These are phyloP conservation scores for Trichophyton schoenleinii DNA, from an alignment of 2,329 filamentous ascomycete genomes.

Conservation along the genomic window DNA sequence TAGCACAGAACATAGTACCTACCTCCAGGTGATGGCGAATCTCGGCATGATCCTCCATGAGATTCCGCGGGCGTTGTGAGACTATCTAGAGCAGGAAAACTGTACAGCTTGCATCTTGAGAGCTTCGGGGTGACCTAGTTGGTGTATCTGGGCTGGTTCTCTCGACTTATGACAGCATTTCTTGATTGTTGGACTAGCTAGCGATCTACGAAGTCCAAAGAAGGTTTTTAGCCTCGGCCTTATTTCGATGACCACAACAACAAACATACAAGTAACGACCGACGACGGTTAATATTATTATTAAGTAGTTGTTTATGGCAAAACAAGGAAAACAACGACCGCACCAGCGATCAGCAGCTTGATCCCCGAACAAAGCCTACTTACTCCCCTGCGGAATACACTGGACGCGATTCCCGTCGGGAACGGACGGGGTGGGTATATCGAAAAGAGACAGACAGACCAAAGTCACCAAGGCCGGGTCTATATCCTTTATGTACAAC, in stretches of 20 bases:
- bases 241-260: not conserved
- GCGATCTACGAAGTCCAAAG: not conserved
- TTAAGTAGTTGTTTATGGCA: no score
- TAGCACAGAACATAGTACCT: not conserved
- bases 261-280: not conserved
- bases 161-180: not conserved
- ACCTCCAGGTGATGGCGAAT: slow-evolving; percentile 3
- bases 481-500: not conserved
- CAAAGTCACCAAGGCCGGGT: not conserved
- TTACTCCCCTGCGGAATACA: no score
- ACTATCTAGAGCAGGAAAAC: not conserved
- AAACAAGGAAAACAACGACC: no score
- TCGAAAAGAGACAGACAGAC: not conserved
- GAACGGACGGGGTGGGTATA: not conserved
- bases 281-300: no score
- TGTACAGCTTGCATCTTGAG: not conserved
- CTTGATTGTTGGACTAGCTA: not conserved
- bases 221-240: not conserved
- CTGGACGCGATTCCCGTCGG: no score
- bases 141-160: not conserved
- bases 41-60: slow-evolving; percentile 3
- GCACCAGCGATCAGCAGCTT: no score
- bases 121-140: not conserved
- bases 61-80: not conserved
- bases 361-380: no score